Percentiles rank a stretch among this genome's conserved stretches.
Evolutionary conservation across 2,329 filamentous ascomycete species (phyloP).

Genomic region (Aspergillus terreus): DNA sequence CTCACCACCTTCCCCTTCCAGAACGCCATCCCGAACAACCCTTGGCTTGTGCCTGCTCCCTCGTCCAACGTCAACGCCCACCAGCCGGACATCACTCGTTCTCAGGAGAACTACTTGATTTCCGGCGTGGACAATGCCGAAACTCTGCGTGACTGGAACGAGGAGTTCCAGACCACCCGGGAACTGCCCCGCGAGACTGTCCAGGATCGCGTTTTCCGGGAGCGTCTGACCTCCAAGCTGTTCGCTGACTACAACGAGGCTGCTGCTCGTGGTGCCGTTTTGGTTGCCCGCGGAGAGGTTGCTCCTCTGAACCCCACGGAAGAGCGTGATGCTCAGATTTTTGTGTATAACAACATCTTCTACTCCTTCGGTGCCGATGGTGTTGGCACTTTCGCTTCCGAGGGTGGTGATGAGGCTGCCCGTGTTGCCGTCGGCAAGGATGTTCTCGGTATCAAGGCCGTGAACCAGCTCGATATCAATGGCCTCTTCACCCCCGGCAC

Average conservation of each 20-base stretch:
- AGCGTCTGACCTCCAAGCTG: constrained; percentile 88
- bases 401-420: constrained; percentile 94
- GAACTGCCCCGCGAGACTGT: constrained; percentile 91
- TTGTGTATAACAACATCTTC: constrained; percentile 99
- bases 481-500: constrained; percentile 94
- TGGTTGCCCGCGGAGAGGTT: constrained; percentile 90
- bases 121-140: constrained; percentile 90
- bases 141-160: constrained; percentile 95
- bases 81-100: constrained; percentile 76
- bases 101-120: constrained; percentile 89
- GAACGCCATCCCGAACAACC: constrained; percentile 86
- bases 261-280: constrained; percentile 82
- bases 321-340: constrained; percentile 88
- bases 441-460: constrained; percentile 85
- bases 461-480: constrained; percentile 95
- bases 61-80: constrained; percentile 64
- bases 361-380: constrained; percentile 98
- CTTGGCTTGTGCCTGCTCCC: constrained; percentile 78
- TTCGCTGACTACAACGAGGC: constrained; percentile 98
- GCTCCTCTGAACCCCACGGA: constrained; percentile 94
- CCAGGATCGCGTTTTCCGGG: constrained; percentile 92
- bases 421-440: constrained; percentile 96
- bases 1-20: constrained; percentile 93
- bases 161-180: constrained; percentile 95
- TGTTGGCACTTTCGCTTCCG: constrained; percentile 92